Base-by-base conservation (phyloP, 371 early-diverging fungal genomes). In the Mortierella sp. region DNA sequence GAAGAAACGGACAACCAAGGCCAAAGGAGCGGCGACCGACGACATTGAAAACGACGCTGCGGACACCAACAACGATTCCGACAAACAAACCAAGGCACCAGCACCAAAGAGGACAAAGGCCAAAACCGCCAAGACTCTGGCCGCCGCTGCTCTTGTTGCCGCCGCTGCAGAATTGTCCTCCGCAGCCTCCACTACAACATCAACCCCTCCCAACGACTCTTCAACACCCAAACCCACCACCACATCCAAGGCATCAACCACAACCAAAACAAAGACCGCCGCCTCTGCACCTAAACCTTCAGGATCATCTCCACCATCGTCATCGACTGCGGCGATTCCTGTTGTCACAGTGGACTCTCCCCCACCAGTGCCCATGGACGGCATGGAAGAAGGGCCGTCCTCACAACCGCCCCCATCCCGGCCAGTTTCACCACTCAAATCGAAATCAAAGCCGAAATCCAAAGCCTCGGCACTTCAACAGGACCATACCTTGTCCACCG, bases 21-120 rank as follows among this genome's bases (percentile, higher is more conserved):
- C 70, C 40, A 79, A 85, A 40, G 67, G 19, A 11, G 34, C 68
- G 41, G 53, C 43, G 65, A 37, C 47, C 11, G 67, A 78, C 19
- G 81, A 80, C 31, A 31, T 45, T 19, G 47, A 61, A n/a, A 77
- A 76, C 40, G 81, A 79, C 9, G 61, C 45, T 34, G 43, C 69
- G 2, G 79, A 74, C 13, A 68, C 74, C 29, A 71, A 43, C 53
- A 85, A 81, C 64, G 81, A 85, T 37, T 77, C 81, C 19, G 81
- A 79, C 45, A 76, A 76, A 50, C 81, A 79, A 37, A 64, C 81
- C n/a, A 78, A 80, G 41, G 64, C 73, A 14, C 48, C 67, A n/a
- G 24, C 70, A 14, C 41, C 47, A 10, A 85, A 85, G 37, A 80
- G 76, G 58, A 16, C 70, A 8, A 68, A 75, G 47, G 50, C 85